These are phyloP conservation scores for Azolla pinnata DNA, from an alignment of 75 land plant genomes.

Conservation along the genomic window DNA sequence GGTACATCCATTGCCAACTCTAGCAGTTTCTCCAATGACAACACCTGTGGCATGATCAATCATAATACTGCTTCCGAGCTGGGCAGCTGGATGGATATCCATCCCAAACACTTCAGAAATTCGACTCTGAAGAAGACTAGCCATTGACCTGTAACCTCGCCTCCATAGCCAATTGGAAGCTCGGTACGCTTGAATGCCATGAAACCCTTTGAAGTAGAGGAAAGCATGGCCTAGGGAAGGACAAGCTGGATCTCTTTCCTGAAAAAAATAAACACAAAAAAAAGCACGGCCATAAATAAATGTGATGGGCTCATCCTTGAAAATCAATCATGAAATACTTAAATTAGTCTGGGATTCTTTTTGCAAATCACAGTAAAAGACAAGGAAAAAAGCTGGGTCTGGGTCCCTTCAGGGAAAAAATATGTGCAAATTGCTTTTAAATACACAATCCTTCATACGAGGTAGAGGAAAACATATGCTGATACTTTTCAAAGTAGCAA, in stretches of 20 bases:
- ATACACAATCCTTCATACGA: too few relatives aligned
- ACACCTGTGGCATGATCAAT: conserved; percentile 36
- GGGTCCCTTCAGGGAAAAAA: too few relatives aligned
- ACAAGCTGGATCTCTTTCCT: conserved; percentile 54
- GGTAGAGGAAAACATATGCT: too few relatives aligned
- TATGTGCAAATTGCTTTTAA: too few relatives aligned
- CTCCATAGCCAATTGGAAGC: conserved; percentile 14
- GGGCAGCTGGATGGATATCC: conserved; percentile 41
- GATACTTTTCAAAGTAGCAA: too few relatives aligned
- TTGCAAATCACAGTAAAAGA: neutral
- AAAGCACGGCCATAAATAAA: neutral
- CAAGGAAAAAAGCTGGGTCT: too few relatives aligned
- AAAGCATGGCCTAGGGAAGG: conserved; percentile 45
- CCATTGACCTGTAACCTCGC: conserved; percentile 18
- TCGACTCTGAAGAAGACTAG: conserved; percentile 18
- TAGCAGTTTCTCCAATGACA: conserved; percentile 34
- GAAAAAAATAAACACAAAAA: too few relatives aligned
- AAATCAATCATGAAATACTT: too few relatives aligned
- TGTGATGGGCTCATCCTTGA: neutral
- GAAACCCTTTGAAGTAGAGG: conserved; percentile 60
- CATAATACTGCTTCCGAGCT: conserved; percentile 13
- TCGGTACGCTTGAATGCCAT: conserved; percentile 39
- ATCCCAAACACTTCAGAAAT: conserved; percentile 23
- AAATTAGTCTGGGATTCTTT: neutral
- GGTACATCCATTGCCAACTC: conserved; percentile 55